A percentile compares a stretch with the other conserved stretches of the same genome.
Evolutionary conservation across 2,329 filamentous ascomycete species (phyloP).

Genomic region (Phyllosticta paracitricarpa): DNA sequence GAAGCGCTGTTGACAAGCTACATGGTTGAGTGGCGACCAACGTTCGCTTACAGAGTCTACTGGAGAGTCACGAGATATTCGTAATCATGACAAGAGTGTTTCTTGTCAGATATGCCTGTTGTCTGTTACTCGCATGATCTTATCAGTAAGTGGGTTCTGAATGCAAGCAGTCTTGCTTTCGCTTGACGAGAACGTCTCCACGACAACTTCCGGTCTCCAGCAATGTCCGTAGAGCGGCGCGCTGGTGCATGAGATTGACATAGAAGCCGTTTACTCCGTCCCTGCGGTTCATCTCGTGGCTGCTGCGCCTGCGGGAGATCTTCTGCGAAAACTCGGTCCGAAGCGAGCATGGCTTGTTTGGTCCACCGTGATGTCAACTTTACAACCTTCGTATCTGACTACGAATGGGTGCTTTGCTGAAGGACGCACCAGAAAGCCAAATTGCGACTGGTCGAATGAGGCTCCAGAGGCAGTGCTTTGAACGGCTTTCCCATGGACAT

Average conservation of each 20-base stretch:
- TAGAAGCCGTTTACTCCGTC: background rate
- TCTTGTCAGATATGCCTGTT: background rate
- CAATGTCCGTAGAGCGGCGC: background rate
- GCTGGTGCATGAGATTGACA: background rate
- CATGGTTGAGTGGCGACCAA: background rate
- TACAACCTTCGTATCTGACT: background rate
- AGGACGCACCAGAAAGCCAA: background rate
- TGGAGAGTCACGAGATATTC: background rate
- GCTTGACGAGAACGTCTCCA: background rate
- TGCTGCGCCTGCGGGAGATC: background rate
- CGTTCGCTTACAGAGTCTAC: background rate
- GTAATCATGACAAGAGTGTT: background rate
- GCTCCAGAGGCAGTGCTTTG: background rate
- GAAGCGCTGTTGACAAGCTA: background rate
- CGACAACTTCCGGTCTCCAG: background rate
- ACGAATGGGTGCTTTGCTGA: background rate
- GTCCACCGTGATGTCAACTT: background rate
- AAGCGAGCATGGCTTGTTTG: background rate
- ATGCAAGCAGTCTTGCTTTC: background rate
- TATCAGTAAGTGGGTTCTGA: background rate
- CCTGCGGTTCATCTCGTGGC: background rate
- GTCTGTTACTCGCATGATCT: background rate
- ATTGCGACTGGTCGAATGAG: background rate
- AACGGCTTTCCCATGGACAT: background rate
- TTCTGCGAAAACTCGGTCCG: background rate